Evolutionary conservation across 1,284 basidiomycete genomes (phyloP).

Genomic region (Agroathelia rolfsii): DNA sequence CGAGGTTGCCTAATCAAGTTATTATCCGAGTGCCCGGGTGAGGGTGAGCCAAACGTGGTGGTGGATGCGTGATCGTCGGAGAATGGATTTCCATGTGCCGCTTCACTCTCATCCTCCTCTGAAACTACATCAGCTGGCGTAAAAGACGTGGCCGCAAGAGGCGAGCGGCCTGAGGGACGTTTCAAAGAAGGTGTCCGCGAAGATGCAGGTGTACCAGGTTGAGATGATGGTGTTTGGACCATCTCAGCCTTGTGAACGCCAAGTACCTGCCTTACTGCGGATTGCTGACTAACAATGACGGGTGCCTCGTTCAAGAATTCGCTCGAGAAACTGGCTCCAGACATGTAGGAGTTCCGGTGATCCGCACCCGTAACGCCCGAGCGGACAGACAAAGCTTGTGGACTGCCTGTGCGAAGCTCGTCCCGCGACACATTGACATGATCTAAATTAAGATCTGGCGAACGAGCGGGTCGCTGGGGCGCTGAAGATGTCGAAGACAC

Average conservation of each 20-base stretch:
- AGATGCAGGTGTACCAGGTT: slow-evolving; percentile 30
- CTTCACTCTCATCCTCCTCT: slow-evolving; percentile 40
- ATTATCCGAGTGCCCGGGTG: slow-evolving; percentile 17
- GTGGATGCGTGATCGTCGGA: slow-evolving; percentile 44
- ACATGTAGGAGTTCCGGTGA: slow-evolving; percentile 61
- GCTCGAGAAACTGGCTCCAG: slow-evolving; percentile 63
- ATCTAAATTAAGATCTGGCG: slow-evolving; percentile 49
- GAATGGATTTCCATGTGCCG: slow-evolving; percentile 47
- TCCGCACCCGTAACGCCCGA: slow-evolving; percentile 44
- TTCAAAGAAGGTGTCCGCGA: slow-evolving; percentile 23
- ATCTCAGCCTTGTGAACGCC: slow-evolving; percentile 72
- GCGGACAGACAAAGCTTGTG: slow-evolving; percentile 34
- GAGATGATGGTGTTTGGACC: slow-evolving; percentile 46
- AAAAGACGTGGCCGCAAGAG: slow-evolving; percentile 62
- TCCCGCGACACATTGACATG: slow-evolving; percentile 54
- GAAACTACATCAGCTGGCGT: slow-evolving; percentile 54
- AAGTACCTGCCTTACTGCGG: slow-evolving; percentile 58
- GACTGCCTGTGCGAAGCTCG: slow-evolving; percentile 28
- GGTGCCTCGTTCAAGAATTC: slow-evolving; percentile 73
- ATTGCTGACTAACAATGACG: slow-evolving; percentile 63
- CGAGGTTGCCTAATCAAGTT: slow-evolving; percentile 28
- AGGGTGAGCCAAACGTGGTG: slow-evolving; percentile 30
- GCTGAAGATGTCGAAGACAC: slow-evolving; percentile 26
- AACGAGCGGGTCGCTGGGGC: slow-evolving; percentile 52
- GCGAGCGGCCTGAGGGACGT: slow-evolving; percentile 45